A percentile compares a stretch with the other conserved stretches of the same genome.
phyloP scores from a whole-genome alignment of 441 rosid genomes.

The Populus hybrid region DNA sequence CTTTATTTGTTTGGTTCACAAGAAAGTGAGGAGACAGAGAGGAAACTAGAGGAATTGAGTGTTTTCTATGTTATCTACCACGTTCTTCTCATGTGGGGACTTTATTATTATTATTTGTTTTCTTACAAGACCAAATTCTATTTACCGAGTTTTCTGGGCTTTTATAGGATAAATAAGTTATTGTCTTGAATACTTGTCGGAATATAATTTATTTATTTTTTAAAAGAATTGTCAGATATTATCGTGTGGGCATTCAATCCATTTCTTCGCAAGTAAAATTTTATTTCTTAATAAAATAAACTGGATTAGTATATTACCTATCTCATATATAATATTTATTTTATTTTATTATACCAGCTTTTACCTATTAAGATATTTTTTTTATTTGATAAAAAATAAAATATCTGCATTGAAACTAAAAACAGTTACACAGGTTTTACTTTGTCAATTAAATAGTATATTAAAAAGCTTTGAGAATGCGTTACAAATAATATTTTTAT shows the following conservation, averaged over 20 bases:
- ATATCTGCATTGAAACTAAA: no score
- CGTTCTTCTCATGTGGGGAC: constrained; percentile 7
- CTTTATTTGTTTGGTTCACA: background rate
- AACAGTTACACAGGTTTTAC: no score
- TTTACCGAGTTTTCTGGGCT: background rate
- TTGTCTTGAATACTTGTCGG: background rate
- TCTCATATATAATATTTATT: background rate
- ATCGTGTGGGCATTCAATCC: background rate
- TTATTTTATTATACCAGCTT: background rate
- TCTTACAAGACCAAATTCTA: no score
- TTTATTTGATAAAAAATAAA: no score
- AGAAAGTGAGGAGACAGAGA: background rate
- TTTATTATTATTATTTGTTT: background rate
- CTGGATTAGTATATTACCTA: background rate
- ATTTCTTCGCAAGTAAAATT: background rate
- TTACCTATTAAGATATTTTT: background rate
- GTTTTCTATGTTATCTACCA: background rate
- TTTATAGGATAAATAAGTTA: background rate
- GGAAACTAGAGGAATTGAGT: background rate
- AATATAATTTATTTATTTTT: background rate
- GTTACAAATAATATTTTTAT: no score
- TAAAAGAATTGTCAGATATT: background rate
- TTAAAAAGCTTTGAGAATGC: no score
- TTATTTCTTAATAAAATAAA: no score
- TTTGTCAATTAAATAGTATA: no score